Evolutionary conservation across 345 rosid genomes (phyloP).

Genomic region (Lumnitzera littorea): DNA sequence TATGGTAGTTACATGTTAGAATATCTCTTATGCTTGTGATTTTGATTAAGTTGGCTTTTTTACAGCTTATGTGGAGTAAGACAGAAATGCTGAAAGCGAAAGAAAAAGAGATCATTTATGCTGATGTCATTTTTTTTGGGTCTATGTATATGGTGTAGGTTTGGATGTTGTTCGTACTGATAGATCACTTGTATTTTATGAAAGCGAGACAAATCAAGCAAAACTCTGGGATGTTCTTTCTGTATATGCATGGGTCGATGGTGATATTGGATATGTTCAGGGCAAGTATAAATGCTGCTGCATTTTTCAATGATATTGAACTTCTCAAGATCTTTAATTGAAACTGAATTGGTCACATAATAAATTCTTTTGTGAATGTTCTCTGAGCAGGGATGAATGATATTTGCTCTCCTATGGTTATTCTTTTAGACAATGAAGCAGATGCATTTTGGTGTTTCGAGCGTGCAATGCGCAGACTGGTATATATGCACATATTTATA

Average conservation of each 20-base stretch:
- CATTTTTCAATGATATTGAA: not conserved
- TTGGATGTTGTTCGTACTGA: slow-evolving; percentile 96
- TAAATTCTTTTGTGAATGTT: slow-evolving; percentile 5
- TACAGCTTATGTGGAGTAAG: not conserved
- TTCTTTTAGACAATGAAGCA: slow-evolving; percentile 86
- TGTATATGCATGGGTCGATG: slow-evolving; percentile 82
- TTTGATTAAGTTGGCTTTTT: too few species aligned
- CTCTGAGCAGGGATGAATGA: slow-evolving; percentile 82
- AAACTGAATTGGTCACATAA: not conserved
- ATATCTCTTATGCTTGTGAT: too few species aligned
- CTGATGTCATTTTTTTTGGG: not conserved
- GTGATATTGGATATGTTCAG: slow-evolving; percentile 88
- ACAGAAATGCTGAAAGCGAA: slow-evolving; percentile 6
- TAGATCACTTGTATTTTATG: slow-evolving; percentile 71
- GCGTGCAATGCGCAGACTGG: slow-evolving; percentile 78
- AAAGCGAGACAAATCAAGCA: slow-evolving; percentile 55
- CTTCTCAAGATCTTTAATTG: not conserved
- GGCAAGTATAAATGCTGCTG: slow-evolving; percentile 26
- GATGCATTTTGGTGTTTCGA: slow-evolving; percentile 99
- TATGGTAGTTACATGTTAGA: too few species aligned
- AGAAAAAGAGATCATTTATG: not conserved
- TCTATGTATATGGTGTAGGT: slow-evolving; percentile 34
- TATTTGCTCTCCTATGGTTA: slow-evolving; percentile 86
- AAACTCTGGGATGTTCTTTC: slow-evolving; percentile 86
- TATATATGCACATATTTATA: slow-evolving; percentile 83